These are phyloP conservation scores for Boletus rex-veris DNA, from an alignment of 768 basidiomycete genomes.

Conservation along the genomic window DNA sequence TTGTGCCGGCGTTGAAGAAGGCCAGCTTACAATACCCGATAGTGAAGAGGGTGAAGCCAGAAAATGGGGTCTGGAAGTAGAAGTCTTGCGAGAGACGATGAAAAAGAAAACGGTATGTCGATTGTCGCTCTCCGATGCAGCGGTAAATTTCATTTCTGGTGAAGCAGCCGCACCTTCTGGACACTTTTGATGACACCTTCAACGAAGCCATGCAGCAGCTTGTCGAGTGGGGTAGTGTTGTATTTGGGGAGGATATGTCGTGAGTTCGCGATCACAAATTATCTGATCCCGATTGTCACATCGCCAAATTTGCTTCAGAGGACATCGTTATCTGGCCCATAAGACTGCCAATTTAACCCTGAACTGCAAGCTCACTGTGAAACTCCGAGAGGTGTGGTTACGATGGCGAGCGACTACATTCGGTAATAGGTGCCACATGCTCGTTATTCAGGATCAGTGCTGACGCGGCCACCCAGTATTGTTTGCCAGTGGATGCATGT, in stretches of 20 bases:
- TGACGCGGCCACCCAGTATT: slow-evolving; percentile 28
- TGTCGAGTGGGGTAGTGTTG: slow-evolving; percentile 67
- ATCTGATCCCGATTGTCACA: slow-evolving; percentile 23
- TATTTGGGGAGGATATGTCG: slow-evolving; percentile 62
- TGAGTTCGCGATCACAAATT: slow-evolving; percentile 40
- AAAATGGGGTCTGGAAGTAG: slow-evolving; percentile 70
- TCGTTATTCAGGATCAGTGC: slow-evolving; percentile 3
- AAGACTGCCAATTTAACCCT: slow-evolving; percentile 63
- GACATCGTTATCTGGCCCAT: slow-evolving; percentile 72
- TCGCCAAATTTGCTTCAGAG: slow-evolving; percentile 41
- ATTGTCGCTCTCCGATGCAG: slow-evolving; percentile 4
- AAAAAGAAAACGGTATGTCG: slow-evolving; percentile 53
- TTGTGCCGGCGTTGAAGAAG: slow-evolving; percentile 51
- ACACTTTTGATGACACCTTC: slow-evolving; percentile 68
- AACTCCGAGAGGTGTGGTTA: slow-evolving; percentile 61
- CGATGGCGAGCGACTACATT: slow-evolving; percentile 63
- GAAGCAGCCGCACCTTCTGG: slow-evolving; percentile 51
- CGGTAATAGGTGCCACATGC: slow-evolving; percentile 40
- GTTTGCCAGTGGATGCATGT: slow-evolving; percentile 16
- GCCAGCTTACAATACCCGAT: slow-evolving; percentile 30
- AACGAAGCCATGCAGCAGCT: slow-evolving; percentile 77
- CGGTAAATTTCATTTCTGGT: slow-evolving; percentile 19
- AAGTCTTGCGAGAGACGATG: slow-evolving; percentile 53
- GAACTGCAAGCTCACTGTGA: slow-evolving; percentile 64
- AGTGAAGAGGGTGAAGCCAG: slow-evolving; percentile 66